Percentiles rank a stretch among this genome's conserved stretches.
Conservation (phyloP, 768 basidiomycete genomes). For the Coprinellus aureogranulatus region DNA sequence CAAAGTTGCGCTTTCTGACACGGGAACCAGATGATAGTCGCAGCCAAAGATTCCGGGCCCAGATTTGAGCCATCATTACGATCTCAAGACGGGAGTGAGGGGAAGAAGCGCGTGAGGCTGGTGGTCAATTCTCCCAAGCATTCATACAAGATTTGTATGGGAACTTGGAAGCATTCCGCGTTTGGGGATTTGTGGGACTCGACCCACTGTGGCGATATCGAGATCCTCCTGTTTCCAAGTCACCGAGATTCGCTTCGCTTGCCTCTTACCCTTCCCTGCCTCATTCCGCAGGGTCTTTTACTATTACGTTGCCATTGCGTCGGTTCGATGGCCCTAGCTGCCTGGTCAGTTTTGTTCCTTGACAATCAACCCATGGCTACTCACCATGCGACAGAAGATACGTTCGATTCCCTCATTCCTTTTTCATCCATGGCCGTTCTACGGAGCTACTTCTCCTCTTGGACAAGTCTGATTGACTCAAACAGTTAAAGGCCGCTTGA, state of each 20-base stretch:
- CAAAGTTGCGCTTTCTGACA: background rate
- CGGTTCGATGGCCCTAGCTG: background rate
- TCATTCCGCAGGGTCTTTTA: background rate
- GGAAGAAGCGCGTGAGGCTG: background rate
- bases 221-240: slow-evolving; percentile 4
- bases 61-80: background rate
- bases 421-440: slow-evolving; percentile 1
- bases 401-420: background rate
- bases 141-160: background rate
- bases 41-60: background rate
- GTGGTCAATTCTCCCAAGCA: background rate
- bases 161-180: background rate
- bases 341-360: background rate
- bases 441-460: slow-evolving; percentile 3
- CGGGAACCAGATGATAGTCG: background rate
- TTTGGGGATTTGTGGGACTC: background rate
- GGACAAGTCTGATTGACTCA: slow-evolving; percentile 1
- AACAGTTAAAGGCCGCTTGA: slow-evolving; percentile 41
- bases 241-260: slow-evolving; percentile 1
- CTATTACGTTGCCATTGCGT: background rate
- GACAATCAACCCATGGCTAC: slow-evolving; percentile 4
- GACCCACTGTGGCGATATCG: background rate
- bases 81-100: background rate
- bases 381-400: background rate
- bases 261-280: background rate